These are phyloP conservation scores for Exophiala spinifera DNA, from an alignment of 2,329 filamentous ascomycete genomes.

Conservation along the genomic window DNA sequence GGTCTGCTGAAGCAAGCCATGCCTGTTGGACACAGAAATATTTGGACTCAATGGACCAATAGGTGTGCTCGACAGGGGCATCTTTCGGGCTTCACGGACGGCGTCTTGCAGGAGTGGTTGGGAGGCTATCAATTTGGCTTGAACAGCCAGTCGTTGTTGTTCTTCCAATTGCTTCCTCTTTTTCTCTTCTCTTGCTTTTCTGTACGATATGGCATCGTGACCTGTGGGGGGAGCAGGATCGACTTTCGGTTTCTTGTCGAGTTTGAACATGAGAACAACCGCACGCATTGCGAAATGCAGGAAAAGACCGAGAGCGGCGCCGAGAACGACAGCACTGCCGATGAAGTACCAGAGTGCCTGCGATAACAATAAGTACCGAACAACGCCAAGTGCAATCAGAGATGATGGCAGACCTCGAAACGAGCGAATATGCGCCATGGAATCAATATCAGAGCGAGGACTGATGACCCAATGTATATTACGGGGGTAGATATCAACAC, in stretches of 20 bases:
- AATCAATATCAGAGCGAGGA: slow-evolving; percentile 43
- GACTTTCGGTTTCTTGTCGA: slow-evolving; percentile 20
- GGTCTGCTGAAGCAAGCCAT: slow-evolving; percentile 24
- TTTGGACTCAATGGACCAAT: slow-evolving; percentile 19
- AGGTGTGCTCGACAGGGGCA: slow-evolving; percentile 8
- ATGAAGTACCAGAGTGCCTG: slow-evolving; percentile 55
- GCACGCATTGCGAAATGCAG: slow-evolving; percentile 57
- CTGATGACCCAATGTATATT: slow-evolving; percentile 45
- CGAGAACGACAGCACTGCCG: slow-evolving; percentile 64
- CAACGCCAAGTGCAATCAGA: not conserved
- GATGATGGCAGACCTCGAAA: slow-evolving; percentile 51
- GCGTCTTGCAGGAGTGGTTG: slow-evolving; percentile 26
- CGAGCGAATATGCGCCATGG: slow-evolving; percentile 51
- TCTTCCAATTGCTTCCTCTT: slow-evolving; percentile 22
- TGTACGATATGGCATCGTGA: slow-evolving; percentile 29
- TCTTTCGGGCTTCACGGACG: slow-evolving; percentile 21
- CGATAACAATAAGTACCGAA: slow-evolving; percentile 6
- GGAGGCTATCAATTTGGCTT: slow-evolving; percentile 24
- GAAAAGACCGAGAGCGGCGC: slow-evolving; percentile 60
- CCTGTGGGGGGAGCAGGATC: slow-evolving; percentile 22
- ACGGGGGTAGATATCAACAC: slow-evolving; percentile 46
- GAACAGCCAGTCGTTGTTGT: slow-evolving; percentile 19
- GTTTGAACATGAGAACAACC: slow-evolving; percentile 48
- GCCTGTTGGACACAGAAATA: slow-evolving; percentile 10
- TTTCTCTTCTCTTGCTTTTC: slow-evolving; percentile 28